Evolutionary conservation across 148 eudicot species (phyloP).

Genomic region (Nyssa sinensis): DNA sequence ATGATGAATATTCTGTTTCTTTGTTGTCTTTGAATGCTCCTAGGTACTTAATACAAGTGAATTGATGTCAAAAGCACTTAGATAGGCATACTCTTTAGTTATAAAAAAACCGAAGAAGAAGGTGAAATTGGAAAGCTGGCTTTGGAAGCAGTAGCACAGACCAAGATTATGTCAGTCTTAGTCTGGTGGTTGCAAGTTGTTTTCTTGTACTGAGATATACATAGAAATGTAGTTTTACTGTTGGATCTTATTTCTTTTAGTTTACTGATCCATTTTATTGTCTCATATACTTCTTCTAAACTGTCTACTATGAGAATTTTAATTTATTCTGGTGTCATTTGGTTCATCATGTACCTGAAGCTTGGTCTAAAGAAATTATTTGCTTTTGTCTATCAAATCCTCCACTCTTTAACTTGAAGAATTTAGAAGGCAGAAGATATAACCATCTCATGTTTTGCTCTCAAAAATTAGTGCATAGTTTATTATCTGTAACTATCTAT

Average conservation of each 20-base stretch:
- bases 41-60: background rate
- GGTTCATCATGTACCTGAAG: background rate
- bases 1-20: background rate
- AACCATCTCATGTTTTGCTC: no score
- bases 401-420: no score
- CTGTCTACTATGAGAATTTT: background rate
- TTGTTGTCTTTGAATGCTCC: background rate
- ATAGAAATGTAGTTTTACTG: background rate
- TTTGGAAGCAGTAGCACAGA: background rate
- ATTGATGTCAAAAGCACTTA: no score
- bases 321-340: no score
- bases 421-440: no score
- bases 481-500: no score
- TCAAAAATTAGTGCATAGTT: no score
- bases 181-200: background rate
- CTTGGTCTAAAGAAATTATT: background rate
- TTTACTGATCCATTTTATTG: background rate
- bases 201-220: no score
- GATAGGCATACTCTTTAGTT: no score
- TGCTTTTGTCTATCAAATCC: no score
- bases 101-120: no score
- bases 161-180: background rate
- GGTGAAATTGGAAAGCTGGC: background rate
- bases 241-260: no score
- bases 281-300: background rate